Base-by-base conservation (phyloP, 2,329 filamentous ascomycete species). In the Ceratocystis destructans region DNA sequence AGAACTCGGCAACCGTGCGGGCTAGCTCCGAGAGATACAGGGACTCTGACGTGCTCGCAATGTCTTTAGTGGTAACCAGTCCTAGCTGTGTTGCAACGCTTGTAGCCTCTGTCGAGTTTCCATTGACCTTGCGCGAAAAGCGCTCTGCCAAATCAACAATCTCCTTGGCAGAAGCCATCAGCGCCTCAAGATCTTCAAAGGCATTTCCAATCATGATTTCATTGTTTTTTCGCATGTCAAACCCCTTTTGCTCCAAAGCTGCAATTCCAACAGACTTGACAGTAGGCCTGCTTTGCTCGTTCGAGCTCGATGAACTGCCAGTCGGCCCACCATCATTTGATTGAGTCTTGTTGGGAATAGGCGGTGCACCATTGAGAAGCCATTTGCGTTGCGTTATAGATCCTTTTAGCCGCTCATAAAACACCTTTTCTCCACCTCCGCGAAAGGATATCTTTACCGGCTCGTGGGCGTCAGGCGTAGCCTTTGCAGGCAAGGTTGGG, bases 81-180 rank as follows among this genome's bases (percentile, higher is more conserved):
- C 92, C 91, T 0, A 97, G 81, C 64, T 93, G 89, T 66, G 85
- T 89, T 2, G 75, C 76, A 15, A 67, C 20, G 22, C 65, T 64
- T 5, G 87, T 88, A 0, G 90, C 95, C 72, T 95, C 88, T 0
- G 88, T 89, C 20, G 80, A 82, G 33, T 80, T 83, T 8, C 80
- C 78, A 69, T 83, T 83, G 22, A 78, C 78, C 72, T 92, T 88
- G 12, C 84, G 80, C 1, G 90, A 86, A 71, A 97, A 93, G 17
- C 86, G 86, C 75, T 97, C 93, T 0, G 94, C 94, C 53, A 99
- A 85, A 4, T 91, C 90, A 63, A 97, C 87, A 62, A 99, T 90
- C 73, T 99, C 90, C 73, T 97, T 96, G 4, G 94, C 94, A 2
- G 93, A 96, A 2, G 92, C 90, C 93, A 97, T 99, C 46, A 99